These are phyloP conservation scores for Ramaria sp. DNA, from an alignment of 768 basidiomycete genomes.

Conservation along the genomic window DNA sequence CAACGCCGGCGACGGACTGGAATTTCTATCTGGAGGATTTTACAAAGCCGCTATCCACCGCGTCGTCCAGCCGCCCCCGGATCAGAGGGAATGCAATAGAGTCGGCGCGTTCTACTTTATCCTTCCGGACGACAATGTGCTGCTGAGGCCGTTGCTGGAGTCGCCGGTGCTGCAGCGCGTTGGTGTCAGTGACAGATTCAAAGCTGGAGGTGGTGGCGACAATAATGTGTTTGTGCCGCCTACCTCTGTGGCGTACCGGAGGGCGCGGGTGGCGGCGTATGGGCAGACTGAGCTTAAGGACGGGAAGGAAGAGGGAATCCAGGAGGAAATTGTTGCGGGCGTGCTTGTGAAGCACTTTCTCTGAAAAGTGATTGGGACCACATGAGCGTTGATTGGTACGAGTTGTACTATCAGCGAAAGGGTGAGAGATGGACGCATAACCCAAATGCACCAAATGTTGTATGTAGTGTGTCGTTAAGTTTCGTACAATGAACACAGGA, in stretches of 20 bases:
- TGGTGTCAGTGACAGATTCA: conserved; percentile 27
- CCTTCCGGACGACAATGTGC: conserved; percentile 38
- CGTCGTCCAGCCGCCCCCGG: conserved; percentile 45
- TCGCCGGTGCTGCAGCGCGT: conserved; percentile 38
- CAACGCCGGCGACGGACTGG: conserved; percentile 48
- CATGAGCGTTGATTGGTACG: not conserved
- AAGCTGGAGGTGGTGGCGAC: no score
- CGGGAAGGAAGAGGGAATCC: conserved; percentile 27
- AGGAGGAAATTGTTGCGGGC: conserved; percentile 45
- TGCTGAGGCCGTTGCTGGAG: conserved; percentile 31
- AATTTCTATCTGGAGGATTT: conserved; percentile 50
- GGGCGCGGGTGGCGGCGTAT: conserved; percentile 38
- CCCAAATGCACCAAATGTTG: no score
- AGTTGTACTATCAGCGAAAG: no score
- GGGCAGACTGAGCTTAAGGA: conserved; percentile 35
- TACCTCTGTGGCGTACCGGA: conserved; percentile 43
- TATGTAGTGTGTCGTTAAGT: no score
- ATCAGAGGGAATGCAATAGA: conserved; percentile 38
- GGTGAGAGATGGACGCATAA: no score
- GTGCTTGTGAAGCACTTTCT: conserved; percentile 49
- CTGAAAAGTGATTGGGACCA: conserved; percentile 17
- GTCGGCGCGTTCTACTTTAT: conserved; percentile 51
- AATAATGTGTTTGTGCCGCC: conserved; percentile 33
- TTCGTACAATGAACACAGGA: no score
- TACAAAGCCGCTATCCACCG: conserved; percentile 52